These are phyloP conservation scores for Aspergillus transmontanensis DNA, from an alignment of 2,329 filamentous ascomycete genomes.

Conservation along the genomic window DNA sequence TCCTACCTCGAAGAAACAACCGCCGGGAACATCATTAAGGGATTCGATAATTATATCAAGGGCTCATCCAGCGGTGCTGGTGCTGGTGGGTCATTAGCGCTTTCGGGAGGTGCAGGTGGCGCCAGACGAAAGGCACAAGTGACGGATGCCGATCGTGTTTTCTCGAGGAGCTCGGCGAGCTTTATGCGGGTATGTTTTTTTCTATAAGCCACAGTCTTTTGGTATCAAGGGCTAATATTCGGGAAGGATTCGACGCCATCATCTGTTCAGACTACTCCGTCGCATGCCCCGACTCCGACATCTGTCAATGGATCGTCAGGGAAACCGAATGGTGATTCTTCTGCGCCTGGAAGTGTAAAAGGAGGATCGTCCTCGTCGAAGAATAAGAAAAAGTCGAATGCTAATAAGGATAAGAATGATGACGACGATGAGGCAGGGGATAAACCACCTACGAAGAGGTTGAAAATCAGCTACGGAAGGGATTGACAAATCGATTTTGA, in stretches of 20 bases:
- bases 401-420: slow-evolving; percentile 31
- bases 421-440: slow-evolving; percentile 37
- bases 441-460: slow-evolving; percentile 44
- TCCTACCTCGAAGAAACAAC: slow-evolving; percentile 87
- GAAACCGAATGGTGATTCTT: slow-evolving; percentile 29
- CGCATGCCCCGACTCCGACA: slow-evolving; percentile 49
- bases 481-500: slow-evolving; percentile 32
- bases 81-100: slow-evolving; percentile 34
- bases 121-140: slow-evolving; percentile 49
- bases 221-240: neutral
- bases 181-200: slow-evolving; percentile 44
- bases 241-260: slow-evolving; percentile 46
- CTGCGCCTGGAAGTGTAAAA: slow-evolving; percentile 35
- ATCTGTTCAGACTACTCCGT: slow-evolving; percentile 50
- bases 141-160: slow-evolving; percentile 50
- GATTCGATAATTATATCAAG: slow-evolving; percentile 98
- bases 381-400: slow-evolving; percentile 44
- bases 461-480: slow-evolving; percentile 50
- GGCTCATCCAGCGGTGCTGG: slow-evolving; percentile 63
- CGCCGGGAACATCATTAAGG: slow-evolving; percentile 91
- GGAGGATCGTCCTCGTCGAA: slow-evolving; percentile 35
- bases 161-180: slow-evolving; percentile 52
- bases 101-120: slow-evolving; percentile 26
- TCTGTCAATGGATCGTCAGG: slow-evolving; percentile 37
- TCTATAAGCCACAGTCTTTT: neutral